Evolutionary conservation across 163 green algal genomes (phyloP), one percentile per base, ranked within the genome.

Genomic region (Prototheca wickerhamii): DNA sequence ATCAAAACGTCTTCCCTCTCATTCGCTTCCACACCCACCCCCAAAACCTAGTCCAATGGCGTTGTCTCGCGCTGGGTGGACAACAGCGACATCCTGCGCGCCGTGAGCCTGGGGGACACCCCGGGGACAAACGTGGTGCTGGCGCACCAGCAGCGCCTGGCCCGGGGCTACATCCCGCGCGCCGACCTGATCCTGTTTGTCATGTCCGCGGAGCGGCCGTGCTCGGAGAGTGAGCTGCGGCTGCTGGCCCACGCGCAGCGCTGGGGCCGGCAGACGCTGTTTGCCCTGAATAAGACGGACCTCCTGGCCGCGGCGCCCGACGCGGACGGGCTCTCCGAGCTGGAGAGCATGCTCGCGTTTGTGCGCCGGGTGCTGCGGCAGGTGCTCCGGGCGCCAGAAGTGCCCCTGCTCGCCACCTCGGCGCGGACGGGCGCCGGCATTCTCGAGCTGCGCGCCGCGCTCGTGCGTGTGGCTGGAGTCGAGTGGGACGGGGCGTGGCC

Each of bases 251-350:
- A 97, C 76, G 96, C 98, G 69, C 77, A 86, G 31, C 77, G 93
- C 69, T 98, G 93, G 93, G 86, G 88, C 55, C 97, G 98, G 76
- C 97, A 97, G 77, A 86, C 98, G 4, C 82, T 98, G 5, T 98
- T 98, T 63, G 82, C 96, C 33, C 74, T 98, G 25, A 98, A 98
- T 82, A 98, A 98, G 83, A 75, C 82, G 35, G 10, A 70, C 0
- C 15, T 3, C 4, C 4, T 42, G 20, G 34, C 8, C 6, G 29
- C 29, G 4, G 8, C 10, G 37, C 10, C 10, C 15, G 37, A 44
- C 10, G 37, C 15, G 37, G 37, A 44, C 10, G 37, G 15, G 37
- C 10, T 44, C n/a, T n/a, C n/a, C n/a, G n/a, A n/a, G n/a, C n/a
- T n/a, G n/a, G n/a, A n/a, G n/a, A n/a, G n/a, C n/a, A n/a, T n/a